phyloP scores from a whole-genome alignment of 768 basidiomycete species.

The Leccinum sublutescens region DNA sequence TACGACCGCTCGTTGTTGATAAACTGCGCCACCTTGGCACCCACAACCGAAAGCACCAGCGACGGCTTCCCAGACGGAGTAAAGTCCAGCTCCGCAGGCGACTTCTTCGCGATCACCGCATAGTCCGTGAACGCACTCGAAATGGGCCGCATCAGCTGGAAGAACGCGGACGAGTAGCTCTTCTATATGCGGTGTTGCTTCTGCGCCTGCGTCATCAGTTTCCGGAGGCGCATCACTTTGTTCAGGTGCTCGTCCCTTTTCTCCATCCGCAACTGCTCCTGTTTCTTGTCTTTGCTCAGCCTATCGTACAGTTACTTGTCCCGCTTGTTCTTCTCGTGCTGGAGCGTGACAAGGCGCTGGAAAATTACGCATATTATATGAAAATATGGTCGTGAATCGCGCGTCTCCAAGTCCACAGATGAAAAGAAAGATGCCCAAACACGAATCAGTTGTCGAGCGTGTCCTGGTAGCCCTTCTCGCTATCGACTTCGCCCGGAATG shows the following conservation, averaged over 20 bases:
- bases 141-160: conserved; percentile 86
- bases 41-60: conserved; percentile 70
- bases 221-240: conserved; percentile 62
- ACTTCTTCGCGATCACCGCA: conserved; percentile 46
- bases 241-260: conserved; percentile 73
- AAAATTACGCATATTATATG: conserved; percentile 37
- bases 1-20: conserved; percentile 82
- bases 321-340: conserved; percentile 81
- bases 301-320: conserved; percentile 69
- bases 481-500: conserved; percentile 64
- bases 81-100: conserved; percentile 76
- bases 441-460: conserved; percentile 23
- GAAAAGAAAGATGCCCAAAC: neutral
- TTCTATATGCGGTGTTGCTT: conserved; percentile 87
- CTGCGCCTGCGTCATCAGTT: conserved; percentile 50
- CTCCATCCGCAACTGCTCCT: conserved; percentile 71
- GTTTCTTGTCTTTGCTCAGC: conserved; percentile 70
- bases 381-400: neutral
- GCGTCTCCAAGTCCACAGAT: neutral
- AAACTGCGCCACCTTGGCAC: conserved; percentile 66
- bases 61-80: conserved; percentile 68
- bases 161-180: conserved; percentile 78
- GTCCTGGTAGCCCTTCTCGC: conserved; percentile 57
- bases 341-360: conserved; percentile 56
- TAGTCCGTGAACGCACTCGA: conserved; percentile 82